Evolutionary conservation across 306 rosid species (phyloP), one percentile per base, ranked within the genome.

Genomic region (Quercus berberidifolia): DNA sequence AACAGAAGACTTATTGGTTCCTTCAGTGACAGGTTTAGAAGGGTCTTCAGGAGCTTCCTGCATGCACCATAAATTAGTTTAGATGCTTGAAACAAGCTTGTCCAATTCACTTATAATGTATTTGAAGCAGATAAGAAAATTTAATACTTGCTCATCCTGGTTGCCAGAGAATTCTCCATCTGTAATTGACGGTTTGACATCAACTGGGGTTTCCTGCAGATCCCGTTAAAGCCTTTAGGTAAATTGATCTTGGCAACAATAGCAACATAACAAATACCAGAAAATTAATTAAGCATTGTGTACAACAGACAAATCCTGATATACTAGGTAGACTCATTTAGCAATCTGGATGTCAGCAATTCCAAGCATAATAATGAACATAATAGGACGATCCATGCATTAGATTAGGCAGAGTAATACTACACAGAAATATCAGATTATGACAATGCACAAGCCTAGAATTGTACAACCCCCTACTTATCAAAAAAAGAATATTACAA

Each of bases 141-240:
- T 71, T 58, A 73, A 74, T 88, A 94, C 99, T 69, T 73, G 89
- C 81, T 88, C 89, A 69, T 89, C 90, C 81, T 76, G 92, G 85
- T 85, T 76, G 75, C 81, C 80, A 12, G 83, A 85, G 76, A 86
- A 83, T 76, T 87, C 91, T 71, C 83, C 83, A 78, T 88, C 92
- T 55, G 75, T 81, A 74, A 87, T 74, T 75, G 84, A 71, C 19
- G 97, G 99, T 85, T 94, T 94, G 83, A 87, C 85, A 75, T 94
- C 97, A 71, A 87, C 52, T 79, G 89, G 86, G 35, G 90, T 82
- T 79, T 87, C 97, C 99, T 94, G 86, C 85, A 82, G 76, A 78
- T 79, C 74, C 71, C 86, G 82, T 51, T 74, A 76, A 81, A 57
- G 78, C 70, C 74, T 80, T 79, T 58, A 8, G 19, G 64, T 59